Evolutionary conservation across 495 filamentous ascomycete genomes (phyloP), one percentile per base, ranked within the genome.

Genomic region (Talaromyces nanjingensis): DNA sequence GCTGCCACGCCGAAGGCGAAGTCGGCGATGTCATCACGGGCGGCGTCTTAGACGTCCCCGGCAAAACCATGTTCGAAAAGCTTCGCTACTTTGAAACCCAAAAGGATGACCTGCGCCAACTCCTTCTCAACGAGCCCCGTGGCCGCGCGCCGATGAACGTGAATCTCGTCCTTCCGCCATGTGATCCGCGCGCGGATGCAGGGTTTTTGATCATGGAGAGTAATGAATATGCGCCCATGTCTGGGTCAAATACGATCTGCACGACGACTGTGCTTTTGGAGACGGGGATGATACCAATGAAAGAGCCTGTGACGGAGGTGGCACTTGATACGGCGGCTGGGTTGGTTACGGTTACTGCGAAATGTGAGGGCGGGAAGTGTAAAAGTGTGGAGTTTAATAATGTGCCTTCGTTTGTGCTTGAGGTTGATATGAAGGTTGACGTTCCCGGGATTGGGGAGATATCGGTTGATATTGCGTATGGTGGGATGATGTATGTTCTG

Each of bases 161-260:
- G 2, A 77, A 77, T 61, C 65, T 77, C 0, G 16, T 77, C n/a
- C 68, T 77, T 1, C 73, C 75, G 1, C 71, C 73, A 6, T 76
- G 72, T 49, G 67, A 75, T 49, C 72, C 72, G 7, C 62, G 62
- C 12, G 75, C 75, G 7, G 72, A 76, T 65, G 71, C 70, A 7
- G 75, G 75, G 0, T 76, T 77, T 64, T 22, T 77, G 49, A 76
- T 76, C 59, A 74, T 77, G 72, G 75, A 77, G 59, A 73, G 71
- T 63, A 70, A 77, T 20, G 73, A 77, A 45, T 76, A 74, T 42
- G 64, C 72, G 3, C 70, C 73, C 11, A 77, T 77, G 75, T 76
- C 73, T 4, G 75, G 75, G 4, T 68, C 67, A 2, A 77, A 77
- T 29, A 73, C 66, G 9, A 77, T 77, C 56, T 72, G 67, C 47